Conservation (phyloP, 1,139 yeast species). For the Yamadazyma pseudoaaseri region DNA sequence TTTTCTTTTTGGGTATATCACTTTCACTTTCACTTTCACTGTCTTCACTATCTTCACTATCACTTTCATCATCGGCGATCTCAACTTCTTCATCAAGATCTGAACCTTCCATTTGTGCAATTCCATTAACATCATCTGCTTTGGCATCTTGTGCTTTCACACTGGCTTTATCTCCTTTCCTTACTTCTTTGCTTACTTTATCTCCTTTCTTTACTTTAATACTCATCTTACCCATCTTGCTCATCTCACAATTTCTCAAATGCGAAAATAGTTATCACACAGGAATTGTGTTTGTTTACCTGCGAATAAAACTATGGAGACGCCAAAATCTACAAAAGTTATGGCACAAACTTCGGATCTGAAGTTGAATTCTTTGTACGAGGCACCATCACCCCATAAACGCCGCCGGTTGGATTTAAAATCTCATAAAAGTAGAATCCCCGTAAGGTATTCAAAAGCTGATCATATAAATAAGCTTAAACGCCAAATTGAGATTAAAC, state of each 20-base stretch:
- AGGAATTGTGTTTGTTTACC: slow-evolving; percentile 3
- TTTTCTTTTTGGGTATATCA: slow-evolving; percentile 50
- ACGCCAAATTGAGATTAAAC: slow-evolving; percentile 11
- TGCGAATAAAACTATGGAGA: not conserved
- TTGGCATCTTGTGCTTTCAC: no score
- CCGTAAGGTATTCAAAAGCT: slow-evolving; percentile 13
- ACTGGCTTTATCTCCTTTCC: no score
- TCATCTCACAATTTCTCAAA: slow-evolving; percentile 4
- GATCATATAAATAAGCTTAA: slow-evolving; percentile 13
- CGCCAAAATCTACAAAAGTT: not conserved
- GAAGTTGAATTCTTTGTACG: slow-evolving; percentile 3
- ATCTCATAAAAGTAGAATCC: slow-evolving; percentile 11
- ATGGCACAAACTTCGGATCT: slow-evolving; percentile 4
- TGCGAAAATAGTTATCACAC: slow-evolving; percentile 1
- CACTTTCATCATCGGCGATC: slow-evolving; percentile 4
- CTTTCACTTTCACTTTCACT: slow-evolving; percentile 32
- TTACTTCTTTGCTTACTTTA: not conserved
- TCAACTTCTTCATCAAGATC: slow-evolving; percentile 3
- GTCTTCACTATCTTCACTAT: slow-evolving; percentile 11
- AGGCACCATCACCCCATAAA: slow-evolving; percentile 9
- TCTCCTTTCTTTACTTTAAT: slow-evolving; percentile 2
- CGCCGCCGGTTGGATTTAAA: slow-evolving; percentile 6
- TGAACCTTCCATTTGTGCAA: no score
- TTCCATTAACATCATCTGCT: no score
- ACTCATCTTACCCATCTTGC: slow-evolving; percentile 11